Evolutionary conservation across 2,329 filamentous ascomycete genomes (phyloP).

Genomic region (Corniculantispora saksenae): DNA sequence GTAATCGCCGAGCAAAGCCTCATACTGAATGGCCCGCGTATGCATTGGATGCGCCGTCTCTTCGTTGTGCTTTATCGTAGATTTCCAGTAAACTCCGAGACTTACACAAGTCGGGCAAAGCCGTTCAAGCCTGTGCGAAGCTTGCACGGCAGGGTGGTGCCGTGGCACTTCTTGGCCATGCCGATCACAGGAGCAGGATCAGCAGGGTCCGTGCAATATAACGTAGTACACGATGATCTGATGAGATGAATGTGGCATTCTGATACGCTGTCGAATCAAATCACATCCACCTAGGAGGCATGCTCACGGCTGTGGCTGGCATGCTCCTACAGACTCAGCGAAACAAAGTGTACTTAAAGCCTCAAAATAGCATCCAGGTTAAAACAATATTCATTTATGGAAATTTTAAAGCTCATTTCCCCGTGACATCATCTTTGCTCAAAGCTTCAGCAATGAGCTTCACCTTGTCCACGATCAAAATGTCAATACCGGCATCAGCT

Average conservation of each 20-base stretch:
- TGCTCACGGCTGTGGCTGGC: too few relatives aligned
- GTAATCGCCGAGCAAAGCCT: background rate
- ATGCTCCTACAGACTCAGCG: too few relatives aligned
- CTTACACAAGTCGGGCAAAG: background rate
- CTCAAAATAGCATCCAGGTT: too few relatives aligned
- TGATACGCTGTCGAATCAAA: too few relatives aligned
- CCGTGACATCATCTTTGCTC: background rate
- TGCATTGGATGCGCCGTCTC: background rate
- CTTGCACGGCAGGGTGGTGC: background rate
- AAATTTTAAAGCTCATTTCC: too few relatives aligned
- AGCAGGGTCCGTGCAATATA: background rate
- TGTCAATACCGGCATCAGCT: slow-evolving; percentile 22
- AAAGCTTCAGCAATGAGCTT: slow-evolving; percentile 18
- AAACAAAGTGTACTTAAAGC: too few relatives aligned
- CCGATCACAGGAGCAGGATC: background rate
- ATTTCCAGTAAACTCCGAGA: background rate
- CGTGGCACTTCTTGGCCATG: background rate
- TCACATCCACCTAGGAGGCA: too few relatives aligned
- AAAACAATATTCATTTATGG: too few relatives aligned
- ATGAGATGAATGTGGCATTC: too few relatives aligned
- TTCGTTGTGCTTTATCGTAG: too few relatives aligned
- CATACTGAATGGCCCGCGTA: background rate
- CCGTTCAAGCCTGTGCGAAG: background rate
- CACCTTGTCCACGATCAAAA: slow-evolving; percentile 22
- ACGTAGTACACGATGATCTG: too few relatives aligned